Base-by-base conservation (phyloP, 768 basidiomycete species). In the Tulasnella sp. region DNA sequence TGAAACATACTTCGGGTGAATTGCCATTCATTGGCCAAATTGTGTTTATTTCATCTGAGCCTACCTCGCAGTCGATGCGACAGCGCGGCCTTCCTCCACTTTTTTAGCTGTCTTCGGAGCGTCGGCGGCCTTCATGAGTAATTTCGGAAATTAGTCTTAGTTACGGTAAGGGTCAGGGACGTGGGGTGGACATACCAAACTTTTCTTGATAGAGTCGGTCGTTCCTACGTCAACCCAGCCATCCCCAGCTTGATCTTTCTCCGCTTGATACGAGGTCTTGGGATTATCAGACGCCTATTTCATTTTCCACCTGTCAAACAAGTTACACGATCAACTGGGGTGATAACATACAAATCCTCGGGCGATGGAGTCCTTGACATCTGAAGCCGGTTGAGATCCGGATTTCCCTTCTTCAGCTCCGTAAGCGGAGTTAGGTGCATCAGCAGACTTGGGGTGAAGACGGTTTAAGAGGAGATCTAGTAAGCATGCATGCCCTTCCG, bases 21-120 rank as follows among this genome's bases (percentile, higher is more conserved):
- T n/a, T 6, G 5, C n/a, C 5, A 25, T 20, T 40, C 27, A 10
- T 6, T 40, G 6, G 6, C 39, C 19, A 16, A n/a, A n/a, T n/a
- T n/a, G n/a, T n/a, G n/a, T n/a, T n/a, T n/a, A n/a, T n/a, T n/a
- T n/a, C 27, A 40, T 25, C 6, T 20, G n/a, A n/a, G 39, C 39
- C 27, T n/a, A 25, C 39, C 6, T 22, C 9, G 40, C 40, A 42
- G 10, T 42, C 16, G 16, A 16, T 35, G 34, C 12, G 16, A 35
- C 34, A 33, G 28, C 45, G 5, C 31, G 10, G 19, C 28, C 32
- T 19, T 27, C 28, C 32, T 50, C 48, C 6, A 40, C 37, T 13
- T 41, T 31, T n/a, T 50, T 27, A 16, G 48, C 48, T 10, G 48
- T 42, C 35, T 50, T 50, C 6, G 48, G 48, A 31, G 35, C 35